phyloP scores from a whole-genome alignment of 345 rosid genomes.

The Salix brachista region DNA sequence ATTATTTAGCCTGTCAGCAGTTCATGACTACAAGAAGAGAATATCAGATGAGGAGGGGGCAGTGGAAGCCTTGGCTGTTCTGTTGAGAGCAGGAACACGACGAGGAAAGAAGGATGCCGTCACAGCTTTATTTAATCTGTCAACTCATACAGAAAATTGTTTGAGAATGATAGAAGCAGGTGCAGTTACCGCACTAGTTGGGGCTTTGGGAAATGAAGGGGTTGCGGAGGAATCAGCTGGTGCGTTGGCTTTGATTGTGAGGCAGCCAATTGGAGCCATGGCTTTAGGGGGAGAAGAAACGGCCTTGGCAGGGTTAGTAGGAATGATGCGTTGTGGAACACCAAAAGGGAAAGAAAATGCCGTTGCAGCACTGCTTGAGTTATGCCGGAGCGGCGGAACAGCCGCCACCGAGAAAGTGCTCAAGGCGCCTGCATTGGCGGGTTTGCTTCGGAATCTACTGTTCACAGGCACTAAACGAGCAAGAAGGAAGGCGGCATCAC shows the following conservation, averaged over 20 bases:
- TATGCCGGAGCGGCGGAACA: slow-evolving; percentile 77
- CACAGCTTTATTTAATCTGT: slow-evolving; percentile 79
- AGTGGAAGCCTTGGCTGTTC: slow-evolving; percentile 63
- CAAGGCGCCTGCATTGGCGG: slow-evolving; percentile 69
- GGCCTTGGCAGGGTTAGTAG: slow-evolving; percentile 59
- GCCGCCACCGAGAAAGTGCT: slow-evolving; percentile 66
- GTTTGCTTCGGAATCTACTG: slow-evolving; percentile 69
- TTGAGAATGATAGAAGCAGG: slow-evolving; percentile 72
- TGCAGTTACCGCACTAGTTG: slow-evolving; percentile 66
- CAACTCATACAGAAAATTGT: slow-evolving; percentile 80
- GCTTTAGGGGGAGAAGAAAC: slow-evolving; percentile 73
- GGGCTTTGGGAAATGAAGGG: slow-evolving; percentile 63
- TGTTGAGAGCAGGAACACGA: slow-evolving; percentile 66
- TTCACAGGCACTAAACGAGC: slow-evolving; percentile 95
- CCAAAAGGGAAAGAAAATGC: slow-evolving; percentile 95
- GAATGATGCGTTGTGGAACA: slow-evolving; percentile 89
- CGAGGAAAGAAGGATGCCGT: slow-evolving; percentile 96
- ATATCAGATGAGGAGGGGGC: slow-evolving; percentile 65
- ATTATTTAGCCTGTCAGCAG: slow-evolving; percentile 81
- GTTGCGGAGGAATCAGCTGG: slow-evolving; percentile 94
- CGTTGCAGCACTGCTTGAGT: slow-evolving; percentile 85
- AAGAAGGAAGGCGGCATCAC: slow-evolving; percentile 89
- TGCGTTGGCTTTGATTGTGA: slow-evolving; percentile 76
- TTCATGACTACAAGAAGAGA: slow-evolving; percentile 86
- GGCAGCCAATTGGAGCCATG: slow-evolving; percentile 71